Percentiles rank a stretch among this genome's conserved stretches.
Conservation (phyloP, 1,284 basidiomycete species). For the Mycena sp. region DNA sequence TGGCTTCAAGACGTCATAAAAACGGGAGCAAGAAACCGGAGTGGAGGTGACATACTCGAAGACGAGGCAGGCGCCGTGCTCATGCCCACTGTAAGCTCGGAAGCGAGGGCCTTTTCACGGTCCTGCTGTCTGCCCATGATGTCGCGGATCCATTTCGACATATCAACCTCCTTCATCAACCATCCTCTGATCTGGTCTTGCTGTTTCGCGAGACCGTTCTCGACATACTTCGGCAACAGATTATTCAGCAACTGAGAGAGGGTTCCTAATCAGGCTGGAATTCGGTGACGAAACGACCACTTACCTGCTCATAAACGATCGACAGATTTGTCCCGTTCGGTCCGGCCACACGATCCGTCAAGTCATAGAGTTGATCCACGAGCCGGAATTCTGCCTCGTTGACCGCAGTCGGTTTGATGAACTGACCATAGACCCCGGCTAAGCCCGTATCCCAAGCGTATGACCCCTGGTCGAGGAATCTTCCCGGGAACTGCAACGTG, state of each 20-base stretch:
- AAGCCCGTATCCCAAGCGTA: conserved; percentile 37
- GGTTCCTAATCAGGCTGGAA: neutral
- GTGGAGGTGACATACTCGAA: neutral
- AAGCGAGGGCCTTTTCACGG: conserved; percentile 7
- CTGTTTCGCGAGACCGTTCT: conserved; percentile 25
- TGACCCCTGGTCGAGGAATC: conserved; percentile 32
- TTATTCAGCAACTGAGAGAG: conserved; percentile 32
- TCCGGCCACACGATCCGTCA: conserved; percentile 31
- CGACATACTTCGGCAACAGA: conserved; percentile 31
- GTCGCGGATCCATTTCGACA: conserved; percentile 32
- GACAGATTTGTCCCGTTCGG: conserved; percentile 36
- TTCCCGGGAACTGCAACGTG: conserved; percentile 37
- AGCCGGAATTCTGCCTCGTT: conserved; percentile 39
- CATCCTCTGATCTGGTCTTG: conserved; percentile 36
- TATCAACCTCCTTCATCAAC: conserved; percentile 35
- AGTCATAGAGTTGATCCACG: conserved; percentile 37
- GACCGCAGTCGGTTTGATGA: conserved; percentile 32
- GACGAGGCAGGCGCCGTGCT: neutral
- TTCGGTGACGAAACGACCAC: neutral
- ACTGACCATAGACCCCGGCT: conserved; percentile 38
- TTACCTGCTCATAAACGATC: conserved; percentile 33
- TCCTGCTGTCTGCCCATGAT: conserved; percentile 17
- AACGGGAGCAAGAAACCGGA: neutral
- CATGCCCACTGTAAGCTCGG: neutral
- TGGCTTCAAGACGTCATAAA: neutral